Base-by-base conservation (phyloP, 768 basidiomycete genomes). In the Amanita polypyramis region DNA sequence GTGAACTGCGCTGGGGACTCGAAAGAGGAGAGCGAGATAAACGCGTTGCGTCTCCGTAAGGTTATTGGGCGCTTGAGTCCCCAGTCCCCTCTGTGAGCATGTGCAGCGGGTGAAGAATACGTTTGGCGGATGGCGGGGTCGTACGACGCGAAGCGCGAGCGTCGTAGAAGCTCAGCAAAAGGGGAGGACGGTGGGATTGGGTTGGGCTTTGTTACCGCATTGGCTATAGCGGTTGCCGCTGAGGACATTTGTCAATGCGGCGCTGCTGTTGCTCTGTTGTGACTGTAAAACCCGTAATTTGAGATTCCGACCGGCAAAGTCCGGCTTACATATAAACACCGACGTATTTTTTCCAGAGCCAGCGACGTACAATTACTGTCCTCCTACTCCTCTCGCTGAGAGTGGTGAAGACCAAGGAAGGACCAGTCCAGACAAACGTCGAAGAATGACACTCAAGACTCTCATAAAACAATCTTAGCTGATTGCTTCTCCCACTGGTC, bases 391-490 rank as follows among this genome's bases (percentile, higher is more conserved):
- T 62, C 63, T 68, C 52, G 59, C 38, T 20, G 20, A 21, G 27
- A 29, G 8, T 23, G 27, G 23, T n/a, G n/a, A n/a, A n/a, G n/a
- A 15, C 29, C 51, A 78, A 68, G 82, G 75, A 77, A 70, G 74
- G 79, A 80, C 66, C n/a, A 75, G 85, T 82, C 85, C 85, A 89
- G 85, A 89, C 86, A 88, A 82, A 72, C 76, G 85, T 85, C 82
- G 83, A 62, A 87, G 84, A 89, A 45, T 43, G 63, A 69, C 60
- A 58, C 63, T 66, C 29, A 41, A 42, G 47, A 69, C 67, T 70
- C 83, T 85, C 84, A 76, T 36, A 88, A 90, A 89, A 90, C 87
- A 88, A 75, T 89, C 85, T 81, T 76, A 79, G 86, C 87, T 79
- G 87, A 86, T 75, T 70, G 85, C 76, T 80, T 70, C 75, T 90